A percentile compares a stretch with the other conserved stretches of the same genome.
Evolutionary conservation across 495 filamentous ascomycete genomes (phyloP).

Genomic region (Aspergillus sparsus): DNA sequence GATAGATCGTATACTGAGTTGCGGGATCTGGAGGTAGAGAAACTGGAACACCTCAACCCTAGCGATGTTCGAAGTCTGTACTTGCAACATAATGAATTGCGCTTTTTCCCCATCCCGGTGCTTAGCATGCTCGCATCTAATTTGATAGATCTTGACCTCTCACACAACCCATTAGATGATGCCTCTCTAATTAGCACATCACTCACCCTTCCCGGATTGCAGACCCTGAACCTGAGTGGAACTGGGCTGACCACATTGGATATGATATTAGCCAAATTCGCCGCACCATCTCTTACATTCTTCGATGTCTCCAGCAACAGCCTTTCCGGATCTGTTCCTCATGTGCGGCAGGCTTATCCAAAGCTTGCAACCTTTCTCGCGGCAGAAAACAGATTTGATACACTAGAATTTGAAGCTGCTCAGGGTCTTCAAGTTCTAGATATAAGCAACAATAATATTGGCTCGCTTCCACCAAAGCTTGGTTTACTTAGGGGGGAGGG

Average conservation of each 20-base stretch:
- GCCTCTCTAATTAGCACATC: constrained; percentile 57
- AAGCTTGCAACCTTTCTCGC: constrained; percentile 65
- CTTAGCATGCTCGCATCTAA: constrained; percentile 66
- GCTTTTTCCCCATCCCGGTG: constrained; percentile 61
- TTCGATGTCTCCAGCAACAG: constrained; percentile 82
- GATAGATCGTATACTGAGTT: constrained; percentile 69
- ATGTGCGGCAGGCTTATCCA: constrained; percentile 60
- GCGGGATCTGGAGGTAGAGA: constrained; percentile 46
- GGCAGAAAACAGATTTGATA: constrained; percentile 72
- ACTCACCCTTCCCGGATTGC: constrained; percentile 70
- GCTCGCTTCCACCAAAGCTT: constrained; percentile 70
- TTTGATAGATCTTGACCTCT: constrained; percentile 73
- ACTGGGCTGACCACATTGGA: constrained; percentile 68
- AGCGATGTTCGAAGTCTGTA: constrained; percentile 59
- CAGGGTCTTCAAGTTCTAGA: constrained; percentile 75
- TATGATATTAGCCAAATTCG: constrained; percentile 61
- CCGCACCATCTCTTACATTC: constrained; percentile 69
- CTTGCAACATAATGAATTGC: constrained; percentile 75
- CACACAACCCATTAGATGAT: constrained; percentile 73
- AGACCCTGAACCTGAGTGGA: constrained; percentile 68
- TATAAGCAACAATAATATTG: constrained; percentile 80
- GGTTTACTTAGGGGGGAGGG: constrained; percentile 66
- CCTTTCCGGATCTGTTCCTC: constrained; percentile 63
- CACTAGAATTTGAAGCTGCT: constrained; percentile 71
- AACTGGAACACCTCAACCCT: constrained; percentile 45